These are phyloP conservation scores for Grammothele lineata DNA, from an alignment of 768 basidiomycete genomes.

Conservation along the genomic window DNA sequence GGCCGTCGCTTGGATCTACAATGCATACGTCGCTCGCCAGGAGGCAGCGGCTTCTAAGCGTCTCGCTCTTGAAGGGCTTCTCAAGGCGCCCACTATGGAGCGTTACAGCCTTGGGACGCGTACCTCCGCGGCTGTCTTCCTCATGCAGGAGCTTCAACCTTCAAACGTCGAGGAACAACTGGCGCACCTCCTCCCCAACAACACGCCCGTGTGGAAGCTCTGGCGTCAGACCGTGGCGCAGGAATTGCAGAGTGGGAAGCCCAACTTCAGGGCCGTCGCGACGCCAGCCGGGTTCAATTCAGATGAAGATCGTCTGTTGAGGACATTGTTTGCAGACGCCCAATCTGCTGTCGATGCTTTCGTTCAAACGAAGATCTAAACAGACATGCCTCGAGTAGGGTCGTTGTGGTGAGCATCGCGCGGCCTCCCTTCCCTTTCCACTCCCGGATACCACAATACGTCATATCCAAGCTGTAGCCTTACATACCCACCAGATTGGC, in stretches of 20 bases:
- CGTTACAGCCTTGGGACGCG: constrained; percentile 6
- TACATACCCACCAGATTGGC: too few species aligned
- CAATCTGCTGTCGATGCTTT: not conserved
- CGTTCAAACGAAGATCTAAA: not conserved
- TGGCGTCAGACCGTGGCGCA: constrained; percentile 2
- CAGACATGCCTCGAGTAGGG: too few species aligned
- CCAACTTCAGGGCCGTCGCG: not conserved
- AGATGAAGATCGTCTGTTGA: not conserved
- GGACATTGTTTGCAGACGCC: not conserved
- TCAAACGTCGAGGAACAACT: constrained; percentile 1
- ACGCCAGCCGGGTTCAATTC: not conserved
- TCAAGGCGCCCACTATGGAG: not conserved
- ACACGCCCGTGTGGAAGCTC: constrained; percentile 1
- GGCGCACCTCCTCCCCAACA: constrained; percentile 1
- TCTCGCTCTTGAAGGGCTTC: constrained; percentile 5
- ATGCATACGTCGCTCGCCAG: not conserved
- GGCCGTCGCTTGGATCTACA: constrained; percentile 9
- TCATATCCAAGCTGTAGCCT: too few species aligned
- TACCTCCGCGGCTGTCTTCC: not conserved
- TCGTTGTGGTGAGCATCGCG: not conserved
- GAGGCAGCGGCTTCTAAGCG: constrained; percentile 2
- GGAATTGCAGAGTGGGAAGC: not conserved
- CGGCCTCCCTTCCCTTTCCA: not conserved
- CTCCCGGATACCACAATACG: not conserved
- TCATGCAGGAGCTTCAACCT: not conserved